Conservation (phyloP, 805 yeast genomes). For the Lachancea meyersii region DNA sequence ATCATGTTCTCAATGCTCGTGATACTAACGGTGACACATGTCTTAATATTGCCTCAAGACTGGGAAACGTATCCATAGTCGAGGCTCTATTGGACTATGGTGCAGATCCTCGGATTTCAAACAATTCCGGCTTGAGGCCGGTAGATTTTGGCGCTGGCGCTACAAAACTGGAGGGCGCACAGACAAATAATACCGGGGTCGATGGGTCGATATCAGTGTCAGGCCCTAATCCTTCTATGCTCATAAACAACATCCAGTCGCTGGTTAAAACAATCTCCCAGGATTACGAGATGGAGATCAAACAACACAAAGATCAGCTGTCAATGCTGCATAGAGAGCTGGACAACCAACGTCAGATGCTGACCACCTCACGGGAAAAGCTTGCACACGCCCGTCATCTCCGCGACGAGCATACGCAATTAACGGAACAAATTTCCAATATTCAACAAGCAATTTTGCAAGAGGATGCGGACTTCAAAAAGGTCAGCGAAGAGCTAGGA, state of each 20-base stretch:
- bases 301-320: constrained; percentile 46
- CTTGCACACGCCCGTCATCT: constrained; percentile 34
- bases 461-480: constrained; percentile 52
- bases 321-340: constrained; percentile 44
- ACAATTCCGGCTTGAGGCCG: constrained; percentile 82
- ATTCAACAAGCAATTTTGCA: constrained; percentile 57
- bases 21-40: constrained; percentile 95
- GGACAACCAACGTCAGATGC: constrained; percentile 19
- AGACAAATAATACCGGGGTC: background rate
- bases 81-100: constrained; percentile 81
- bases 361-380: constrained; percentile 24
- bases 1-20: constrained; percentile 74
- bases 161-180: constrained; percentile 13
- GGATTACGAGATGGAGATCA: constrained; percentile 54
- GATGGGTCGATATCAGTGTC: constrained; percentile 2
- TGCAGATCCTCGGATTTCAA: constrained; percentile 72
- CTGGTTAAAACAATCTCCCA: constrained; percentile 47
- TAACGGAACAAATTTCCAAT: constrained; percentile 51
- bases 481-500: constrained; percentile 36
- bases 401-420: constrained; percentile 47
- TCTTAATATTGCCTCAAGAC: constrained; percentile 82
- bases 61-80: constrained; percentile 75
- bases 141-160: constrained; percentile 64
- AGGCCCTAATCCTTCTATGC: constrained; percentile 24
- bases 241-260: constrained; percentile 44